Evolutionary conservation across 129 eudicot genomes (phyloP), one percentile per base, ranked within the genome.

Genomic region (Kitagawia praeruptora): DNA sequence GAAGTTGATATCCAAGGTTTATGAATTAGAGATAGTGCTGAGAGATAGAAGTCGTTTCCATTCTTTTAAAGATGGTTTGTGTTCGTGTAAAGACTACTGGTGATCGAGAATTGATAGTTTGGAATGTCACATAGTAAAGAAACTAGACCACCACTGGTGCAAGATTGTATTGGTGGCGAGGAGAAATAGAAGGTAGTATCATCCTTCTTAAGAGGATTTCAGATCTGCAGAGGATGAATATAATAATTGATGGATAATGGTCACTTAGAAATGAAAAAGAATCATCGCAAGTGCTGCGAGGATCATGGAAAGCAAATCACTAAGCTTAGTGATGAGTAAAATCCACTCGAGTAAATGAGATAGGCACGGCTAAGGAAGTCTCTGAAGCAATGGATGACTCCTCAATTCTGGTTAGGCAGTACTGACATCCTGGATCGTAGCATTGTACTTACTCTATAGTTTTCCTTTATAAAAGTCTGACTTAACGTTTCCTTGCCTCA

Each of bases 21-120:
- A 81, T 75, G n/a, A 15, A 75, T 11, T 81, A 51, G 80, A 75
- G 61, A 31, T 75, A 4, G 84, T 81, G 51, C 67, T 81, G 40
- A 75, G 80, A 19, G 84, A 81, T 40, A 75, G 75, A 75, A 81
- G 80, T 77, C 64, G 83, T 2, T 81, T 81, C 46, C 80, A 75
- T 45, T n/a, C 84, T 9, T 81, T 81, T 76, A 75, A 81, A 61
- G 48, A 75, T 31, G 84, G 75, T 3, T 42, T 28, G 10, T 81
- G 83, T 49, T 74, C 83, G 38, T 81, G 83, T 14, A 58, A 39
- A 74, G 79, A 69, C 28, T 81, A 74, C 56, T 74, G 77, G 77
- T 74, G 56, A 74, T 21, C 3, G 8, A 21, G 31, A 47, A 81
- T 23, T 75, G 75, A 77, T 61, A 47, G 61, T 15, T 49, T 31